A percentile compares a stretch with the other conserved stretches of the same genome.
Evolutionary conservation across 805 yeast genomes (phyloP).

Genomic region (Candida jianshihensis): DNA sequence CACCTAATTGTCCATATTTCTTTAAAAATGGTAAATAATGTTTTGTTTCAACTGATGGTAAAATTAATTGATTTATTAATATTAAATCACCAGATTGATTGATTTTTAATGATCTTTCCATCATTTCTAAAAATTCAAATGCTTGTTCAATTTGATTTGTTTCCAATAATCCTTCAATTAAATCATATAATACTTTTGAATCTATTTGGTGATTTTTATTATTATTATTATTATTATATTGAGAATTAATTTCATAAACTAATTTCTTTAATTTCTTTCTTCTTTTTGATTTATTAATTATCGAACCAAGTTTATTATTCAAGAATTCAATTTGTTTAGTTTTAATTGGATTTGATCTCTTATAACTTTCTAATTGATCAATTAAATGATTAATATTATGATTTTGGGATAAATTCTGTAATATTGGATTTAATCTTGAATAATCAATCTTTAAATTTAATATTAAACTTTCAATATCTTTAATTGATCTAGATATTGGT

Average conservation of each 20-base stretch:
- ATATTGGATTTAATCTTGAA: constrained; percentile 15
- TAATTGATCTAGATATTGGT: constrained; percentile 7
- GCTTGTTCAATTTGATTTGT: constrained; percentile 24
- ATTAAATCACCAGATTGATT: constrained; percentile 9
- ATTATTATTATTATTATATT: constrained; percentile 7
- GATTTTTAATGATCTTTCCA: constrained; percentile 22
- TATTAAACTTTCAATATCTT: constrained; percentile 15
- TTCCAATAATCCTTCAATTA: constrained; percentile 22
- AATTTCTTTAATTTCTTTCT: constrained; percentile 10
- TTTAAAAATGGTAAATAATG: constrained; percentile 35
- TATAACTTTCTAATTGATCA: constrained; percentile 13
- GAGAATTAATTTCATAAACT: constrained; percentile 7
- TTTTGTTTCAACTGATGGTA: constrained; percentile 34
- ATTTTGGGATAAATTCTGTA: constrained; percentile 9
- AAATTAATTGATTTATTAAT: constrained; percentile 6
- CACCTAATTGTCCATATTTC: constrained; percentile 23
- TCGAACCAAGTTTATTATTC: constrained; percentile 16
- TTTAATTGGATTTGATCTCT: constrained; percentile 9
- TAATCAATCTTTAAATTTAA: constrained; percentile 21
- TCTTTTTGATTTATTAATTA: constrained; percentile 11
- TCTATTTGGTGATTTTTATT: constrained; percentile 8
- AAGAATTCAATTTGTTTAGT: constrained; percentile 15
- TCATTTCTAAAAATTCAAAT: constrained; percentile 22
- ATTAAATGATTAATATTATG: constrained; percentile 9
- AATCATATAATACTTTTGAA: constrained; percentile 20